Evolutionary conservation across 352 stramenopile species (phyloP).

Genomic region (Globisporangium recalcitrans): DNA sequence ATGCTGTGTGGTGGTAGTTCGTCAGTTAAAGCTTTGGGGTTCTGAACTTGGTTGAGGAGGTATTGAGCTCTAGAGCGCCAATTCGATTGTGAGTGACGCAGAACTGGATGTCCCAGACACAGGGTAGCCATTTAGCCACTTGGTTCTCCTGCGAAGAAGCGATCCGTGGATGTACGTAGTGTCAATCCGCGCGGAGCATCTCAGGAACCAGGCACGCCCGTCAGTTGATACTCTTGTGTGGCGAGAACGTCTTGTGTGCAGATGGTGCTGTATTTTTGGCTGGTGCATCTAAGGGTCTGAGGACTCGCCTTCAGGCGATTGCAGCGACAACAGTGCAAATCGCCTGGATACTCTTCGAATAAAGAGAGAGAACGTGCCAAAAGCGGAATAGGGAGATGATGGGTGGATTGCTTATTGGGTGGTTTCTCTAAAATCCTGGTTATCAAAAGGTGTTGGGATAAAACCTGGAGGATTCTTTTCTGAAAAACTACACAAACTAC

Average conservation of each 20-base stretch:
- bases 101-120: background rate
- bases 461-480: background rate
- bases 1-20: background rate
- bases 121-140: background rate
- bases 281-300: background rate
- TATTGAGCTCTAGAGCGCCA: slow-evolving; percentile 7
- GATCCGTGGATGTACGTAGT: background rate
- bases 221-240: background rate
- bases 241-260: too few species aligned
- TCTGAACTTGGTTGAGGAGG: background rate
- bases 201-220: background rate
- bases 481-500: background rate
- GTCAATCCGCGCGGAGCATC: background rate
- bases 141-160: background rate
- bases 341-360: background rate
- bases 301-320: background rate
- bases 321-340: background rate
- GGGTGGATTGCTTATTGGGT: background rate
- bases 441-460: too few species aligned
- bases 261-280: background rate
- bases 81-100: background rate
- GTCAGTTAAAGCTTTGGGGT: too few species aligned
- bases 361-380: background rate
- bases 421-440: background rate
- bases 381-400: background rate